phyloP scores from a whole-genome alignment of 257 asterid species.

The Fraxinus excelsior region DNA sequence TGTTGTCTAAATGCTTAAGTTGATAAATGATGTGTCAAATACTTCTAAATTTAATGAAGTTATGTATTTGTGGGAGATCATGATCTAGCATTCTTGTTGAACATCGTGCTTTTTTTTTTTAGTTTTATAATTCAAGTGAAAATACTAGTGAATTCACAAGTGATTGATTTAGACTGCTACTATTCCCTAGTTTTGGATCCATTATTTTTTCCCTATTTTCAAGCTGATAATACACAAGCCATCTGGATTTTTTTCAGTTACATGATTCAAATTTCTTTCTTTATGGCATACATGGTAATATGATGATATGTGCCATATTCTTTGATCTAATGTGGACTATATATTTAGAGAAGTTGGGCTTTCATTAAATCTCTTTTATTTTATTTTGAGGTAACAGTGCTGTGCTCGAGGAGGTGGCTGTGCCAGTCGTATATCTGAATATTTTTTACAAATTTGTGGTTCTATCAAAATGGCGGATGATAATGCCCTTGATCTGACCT shows the following conservation, averaged over 20 bases:
- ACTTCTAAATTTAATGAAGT: not conserved
- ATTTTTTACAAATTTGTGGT: conserved; percentile 11
- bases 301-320: not conserved
- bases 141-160: not conserved
- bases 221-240: not conserved
- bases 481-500: conserved; percentile 77
- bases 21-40: not conserved
- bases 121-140: not conserved
- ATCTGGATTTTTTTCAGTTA: not conserved
- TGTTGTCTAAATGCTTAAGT: not conserved
- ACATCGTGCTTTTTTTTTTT: not conserved
- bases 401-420: conserved; percentile 18
- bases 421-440: conserved; percentile 9
- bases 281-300: not conserved
- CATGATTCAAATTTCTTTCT: not conserved
- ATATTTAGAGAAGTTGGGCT: not conserved
- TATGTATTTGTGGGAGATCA: not conserved
- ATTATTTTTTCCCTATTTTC: not conserved
- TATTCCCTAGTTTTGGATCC: not conserved
- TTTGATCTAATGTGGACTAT: conserved; percentile 10
- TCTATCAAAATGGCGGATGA: conserved; percentile 65
- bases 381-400: conserved; percentile 20
- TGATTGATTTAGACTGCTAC: not conserved
- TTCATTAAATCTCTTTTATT: not conserved
- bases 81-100: not conserved